phyloP scores from a whole-genome alignment of 305 asterid species.

The Solanum hybrid region DNA sequence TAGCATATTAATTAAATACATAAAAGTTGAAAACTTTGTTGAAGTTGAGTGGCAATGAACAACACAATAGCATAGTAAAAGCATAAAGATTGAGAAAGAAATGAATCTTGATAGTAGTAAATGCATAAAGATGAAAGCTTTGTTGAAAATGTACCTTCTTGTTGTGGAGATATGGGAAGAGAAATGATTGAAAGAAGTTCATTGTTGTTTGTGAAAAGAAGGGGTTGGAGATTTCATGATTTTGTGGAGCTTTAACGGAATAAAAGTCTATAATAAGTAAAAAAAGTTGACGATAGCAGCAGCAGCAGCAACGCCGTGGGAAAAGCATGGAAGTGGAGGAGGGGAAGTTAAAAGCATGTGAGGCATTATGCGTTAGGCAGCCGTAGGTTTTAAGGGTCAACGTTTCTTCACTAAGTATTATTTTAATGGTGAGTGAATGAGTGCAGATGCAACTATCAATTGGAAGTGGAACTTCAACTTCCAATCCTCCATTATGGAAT shows the following conservation, averaged over 20 bases:
- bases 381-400: background rate
- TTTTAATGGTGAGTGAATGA: background rate
- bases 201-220: background rate
- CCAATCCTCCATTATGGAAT: background rate
- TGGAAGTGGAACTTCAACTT: background rate
- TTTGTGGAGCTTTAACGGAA: background rate
- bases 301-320: background rate
- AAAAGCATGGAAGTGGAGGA: background rate
- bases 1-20: background rate
- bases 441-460: background rate
- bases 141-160: slow-evolving; percentile 2
- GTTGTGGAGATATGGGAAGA: background rate
- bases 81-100: background rate
- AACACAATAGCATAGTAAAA: background rate
- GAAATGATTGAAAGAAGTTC: background rate
- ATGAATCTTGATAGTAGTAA: background rate
- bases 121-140: background rate
- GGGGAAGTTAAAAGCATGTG: background rate
- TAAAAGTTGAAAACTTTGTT: background rate
- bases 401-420: background rate
- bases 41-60: background rate
- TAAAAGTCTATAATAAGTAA: background rate
- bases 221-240: background rate
- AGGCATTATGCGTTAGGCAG: slow-evolving; percentile 2
- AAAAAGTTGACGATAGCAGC: background rate